Conservation (phyloP, 176 grass and related monocot species). For the Oryza brachyantha region DNA sequence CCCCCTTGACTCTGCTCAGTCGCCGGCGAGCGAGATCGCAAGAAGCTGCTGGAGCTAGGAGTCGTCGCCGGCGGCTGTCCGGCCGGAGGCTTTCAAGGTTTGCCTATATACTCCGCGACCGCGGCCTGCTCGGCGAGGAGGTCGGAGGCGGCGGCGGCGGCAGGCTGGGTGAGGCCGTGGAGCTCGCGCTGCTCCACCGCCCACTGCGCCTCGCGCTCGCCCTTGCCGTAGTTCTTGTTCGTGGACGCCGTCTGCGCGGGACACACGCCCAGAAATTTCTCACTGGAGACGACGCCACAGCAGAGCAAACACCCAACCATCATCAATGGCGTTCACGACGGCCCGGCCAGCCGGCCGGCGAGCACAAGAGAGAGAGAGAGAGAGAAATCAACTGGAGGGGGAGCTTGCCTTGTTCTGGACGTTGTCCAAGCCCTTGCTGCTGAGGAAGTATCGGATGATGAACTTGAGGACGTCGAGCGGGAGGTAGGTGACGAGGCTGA, state of each 20-base stretch:
- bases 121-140: conserved; percentile 38
- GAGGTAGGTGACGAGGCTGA: conserved; percentile 73
- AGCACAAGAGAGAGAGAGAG: too few species aligned
- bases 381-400: too few species aligned
- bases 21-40: too few species aligned
- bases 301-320: background rate
- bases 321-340: background rate
- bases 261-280: conserved; percentile 24
- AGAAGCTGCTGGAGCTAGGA: too few species aligned
- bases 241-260: conserved; percentile 42
- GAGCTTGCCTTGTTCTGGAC: conserved; percentile 55
- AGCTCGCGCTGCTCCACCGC: conserved; percentile 44
- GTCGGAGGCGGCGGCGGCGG: conserved; percentile 6
- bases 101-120: conserved; percentile 37
- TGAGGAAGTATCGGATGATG: conserved; percentile 61
- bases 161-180: conserved; percentile 41
- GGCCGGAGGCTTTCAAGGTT: background rate
- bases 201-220: conserved; percentile 51
- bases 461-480: conserved; percentile 90
- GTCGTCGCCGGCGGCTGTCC: too few species aligned
- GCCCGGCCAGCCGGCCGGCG: too few species aligned
- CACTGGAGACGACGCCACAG: conserved; percentile 29
- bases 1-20: conserved; percentile 33
- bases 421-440: conserved; percentile 46
- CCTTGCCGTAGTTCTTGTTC: conserved; percentile 43